Percentiles rank a stretch among this genome's conserved stretches.
Evolutionary conservation across 2,329 filamentous ascomycete genomes (phyloP).

Genomic region (Zasmidium angulare): DNA sequence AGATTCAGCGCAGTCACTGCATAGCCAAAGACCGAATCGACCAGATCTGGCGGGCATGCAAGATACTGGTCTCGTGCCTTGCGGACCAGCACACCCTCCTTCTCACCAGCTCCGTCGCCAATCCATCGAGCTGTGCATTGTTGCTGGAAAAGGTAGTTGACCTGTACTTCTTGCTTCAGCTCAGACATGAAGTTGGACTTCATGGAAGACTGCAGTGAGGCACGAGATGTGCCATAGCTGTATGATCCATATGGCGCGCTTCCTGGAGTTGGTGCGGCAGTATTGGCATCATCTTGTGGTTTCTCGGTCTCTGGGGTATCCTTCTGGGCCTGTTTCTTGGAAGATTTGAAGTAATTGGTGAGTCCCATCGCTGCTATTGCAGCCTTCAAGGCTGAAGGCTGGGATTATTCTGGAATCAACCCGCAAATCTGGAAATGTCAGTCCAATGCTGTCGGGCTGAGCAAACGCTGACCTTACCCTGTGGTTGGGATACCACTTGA

Average conservation of each 20-base stretch:
- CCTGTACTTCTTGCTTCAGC: slow-evolving; percentile 65
- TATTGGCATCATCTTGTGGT: slow-evolving; percentile 38
- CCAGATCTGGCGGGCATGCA: slow-evolving; percentile 67
- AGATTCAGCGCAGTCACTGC: slow-evolving; percentile 70
- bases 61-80: slow-evolving; percentile 69
- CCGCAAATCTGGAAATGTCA: too few relatives aligned
- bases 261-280: slow-evolving; percentile 21
- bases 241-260: slow-evolving; percentile 29
- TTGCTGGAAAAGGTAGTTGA: slow-evolving; percentile 78
- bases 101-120: slow-evolving; percentile 64
- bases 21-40: slow-evolving; percentile 61
- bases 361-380: slow-evolving; percentile 55
- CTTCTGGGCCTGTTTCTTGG: slow-evolving; percentile 40
- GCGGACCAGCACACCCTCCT: slow-evolving; percentile 71
- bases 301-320: slow-evolving; percentile 27
- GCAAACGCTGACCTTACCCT: background rate
- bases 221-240: slow-evolving; percentile 52
- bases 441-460: background rate
- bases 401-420: too few relatives aligned
- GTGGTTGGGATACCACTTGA: background rate
- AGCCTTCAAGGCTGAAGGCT: too few relatives aligned
- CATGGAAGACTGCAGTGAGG: slow-evolving; percentile 43
- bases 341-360: slow-evolving; percentile 62
- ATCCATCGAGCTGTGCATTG: slow-evolving; percentile 75
- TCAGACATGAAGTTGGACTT: slow-evolving; percentile 3